phyloP scores from a whole-genome alignment of 208 protist species.

The Angomonas ambiguus region DNA sequence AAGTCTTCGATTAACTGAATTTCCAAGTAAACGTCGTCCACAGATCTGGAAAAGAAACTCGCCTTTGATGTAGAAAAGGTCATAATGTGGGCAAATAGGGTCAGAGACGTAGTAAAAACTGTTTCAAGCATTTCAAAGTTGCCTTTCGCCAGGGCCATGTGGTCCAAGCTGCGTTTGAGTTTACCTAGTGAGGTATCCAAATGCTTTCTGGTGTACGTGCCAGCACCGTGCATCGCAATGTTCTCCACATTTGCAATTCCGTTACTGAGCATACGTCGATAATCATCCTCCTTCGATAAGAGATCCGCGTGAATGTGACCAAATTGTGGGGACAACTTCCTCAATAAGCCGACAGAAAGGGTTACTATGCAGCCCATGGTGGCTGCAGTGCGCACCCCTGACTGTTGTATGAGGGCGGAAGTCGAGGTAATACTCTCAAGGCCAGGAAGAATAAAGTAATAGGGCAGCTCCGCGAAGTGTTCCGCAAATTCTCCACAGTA shows the following conservation, averaged over 20 bases:
- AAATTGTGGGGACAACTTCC: slow-evolving; percentile 57
- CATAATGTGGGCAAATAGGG: slow-evolving; percentile 48
- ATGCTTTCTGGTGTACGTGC: slow-evolving; percentile 42
- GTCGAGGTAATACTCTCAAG: slow-evolving; percentile 59
- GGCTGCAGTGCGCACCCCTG: slow-evolving; percentile 35
- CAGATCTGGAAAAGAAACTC: slow-evolving; percentile 28
- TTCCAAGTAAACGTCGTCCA: slow-evolving; percentile 69
- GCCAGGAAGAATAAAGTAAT: slow-evolving; percentile 80
- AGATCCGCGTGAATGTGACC: slow-evolving; percentile 71
- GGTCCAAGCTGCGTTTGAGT: slow-evolving; percentile 64
- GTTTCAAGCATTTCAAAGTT: slow-evolving; percentile 73
- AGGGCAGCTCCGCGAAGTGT: slow-evolving; percentile 86
- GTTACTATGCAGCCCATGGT: slow-evolving; percentile 47
- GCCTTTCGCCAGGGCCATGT: slow-evolving; percentile 74
- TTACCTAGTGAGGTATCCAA: slow-evolving; percentile 53
- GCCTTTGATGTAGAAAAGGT: slow-evolving; percentile 41
- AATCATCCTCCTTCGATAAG: slow-evolving; percentile 67
- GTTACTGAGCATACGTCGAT: slow-evolving; percentile 73
- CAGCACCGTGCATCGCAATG: slow-evolving; percentile 77
- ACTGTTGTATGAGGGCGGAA: slow-evolving; percentile 53
- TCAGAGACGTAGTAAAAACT: slow-evolving; percentile 56
- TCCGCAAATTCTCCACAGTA: slow-evolving; percentile 88
- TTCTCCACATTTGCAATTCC: slow-evolving; percentile 71
- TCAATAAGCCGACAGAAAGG: slow-evolving; percentile 50
- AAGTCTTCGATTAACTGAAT: slow-evolving; percentile 79